phyloP scores from a whole-genome alignment of 208 protist genomes.

The Jaenimonas drosophilae region DNA sequence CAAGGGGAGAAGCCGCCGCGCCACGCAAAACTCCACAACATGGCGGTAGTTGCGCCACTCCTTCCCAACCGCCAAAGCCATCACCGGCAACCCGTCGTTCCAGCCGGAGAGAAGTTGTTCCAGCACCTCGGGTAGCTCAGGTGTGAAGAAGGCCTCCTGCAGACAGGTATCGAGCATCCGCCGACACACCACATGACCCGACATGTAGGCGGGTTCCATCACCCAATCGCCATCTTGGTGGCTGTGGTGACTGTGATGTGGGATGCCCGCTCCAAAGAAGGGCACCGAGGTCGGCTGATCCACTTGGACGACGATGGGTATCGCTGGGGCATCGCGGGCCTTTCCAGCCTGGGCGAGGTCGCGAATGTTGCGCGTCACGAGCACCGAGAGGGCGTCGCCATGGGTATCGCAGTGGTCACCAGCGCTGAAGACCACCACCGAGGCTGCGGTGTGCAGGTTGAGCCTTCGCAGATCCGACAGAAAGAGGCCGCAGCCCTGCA shows the following conservation, averaged over 20 bases:
- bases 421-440: slow-evolving; percentile 24
- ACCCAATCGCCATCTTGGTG: slow-evolving; percentile 16
- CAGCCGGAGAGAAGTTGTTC: slow-evolving; percentile 18
- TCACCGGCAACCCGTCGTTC: slow-evolving; percentile 15
- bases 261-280: slow-evolving; percentile 7
- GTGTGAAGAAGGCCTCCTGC: slow-evolving; percentile 22
- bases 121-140: slow-evolving; percentile 17
- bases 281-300: slow-evolving; percentile 15
- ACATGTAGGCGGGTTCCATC: slow-evolving; percentile 26
- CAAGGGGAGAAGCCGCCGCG: slow-evolving; percentile 18
- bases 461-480: slow-evolving; percentile 18
- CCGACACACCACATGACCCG: slow-evolving; percentile 22
- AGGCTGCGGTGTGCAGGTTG: slow-evolving; percentile 16
- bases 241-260: slow-evolving; percentile 6
- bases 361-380: slow-evolving; percentile 15
- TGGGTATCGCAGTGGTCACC: slow-evolving; percentile 26
- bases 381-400: slow-evolving; percentile 20
- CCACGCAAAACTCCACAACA: slow-evolving; percentile 13
- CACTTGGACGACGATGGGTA: slow-evolving; percentile 23
- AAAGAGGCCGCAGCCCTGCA: slow-evolving; percentile 30
- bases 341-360: slow-evolving; percentile 12
- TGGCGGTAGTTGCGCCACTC: slow-evolving; percentile 14
- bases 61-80: slow-evolving; percentile 8
- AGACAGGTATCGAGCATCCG: slow-evolving; percentile 29
- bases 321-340: slow-evolving; percentile 5